phyloP scores from a whole-genome alignment of 352 stramenopile species.

The Globisporangium cederbergense region DNA sequence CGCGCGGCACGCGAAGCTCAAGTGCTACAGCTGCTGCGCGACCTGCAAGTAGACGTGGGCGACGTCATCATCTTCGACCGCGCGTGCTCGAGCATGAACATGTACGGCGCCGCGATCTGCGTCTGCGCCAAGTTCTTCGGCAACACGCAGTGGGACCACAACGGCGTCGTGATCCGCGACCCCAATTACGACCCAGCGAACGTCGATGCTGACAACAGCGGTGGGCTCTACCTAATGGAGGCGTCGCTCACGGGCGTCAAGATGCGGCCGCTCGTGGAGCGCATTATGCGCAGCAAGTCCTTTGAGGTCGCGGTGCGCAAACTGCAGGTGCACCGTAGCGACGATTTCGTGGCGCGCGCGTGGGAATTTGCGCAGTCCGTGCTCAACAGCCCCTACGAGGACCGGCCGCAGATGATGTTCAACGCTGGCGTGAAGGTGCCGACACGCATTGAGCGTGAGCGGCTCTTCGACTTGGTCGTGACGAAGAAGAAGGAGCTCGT shows the following conservation, averaged over 20 bases:
- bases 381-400: conserved; percentile 75
- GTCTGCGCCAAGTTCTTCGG: conserved; percentile 79
- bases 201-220: neutral
- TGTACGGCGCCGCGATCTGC: conserved; percentile 80
- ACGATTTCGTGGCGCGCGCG: conserved; percentile 55
- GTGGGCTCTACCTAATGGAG: conserved; percentile 70
- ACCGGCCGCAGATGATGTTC: conserved; percentile 66
- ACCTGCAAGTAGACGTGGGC: conserved; percentile 62
- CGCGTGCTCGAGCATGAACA: conserved; percentile 64
- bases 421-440: conserved; percentile 76
- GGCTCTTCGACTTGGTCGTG: conserved; percentile 68
- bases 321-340: conserved; percentile 62
- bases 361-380: conserved; percentile 57
- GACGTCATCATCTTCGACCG: conserved; percentile 85
- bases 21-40: conserved; percentile 43
- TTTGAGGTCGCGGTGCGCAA: conserved; percentile 69
- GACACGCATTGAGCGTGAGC: conserved; percentile 63
- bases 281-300: conserved; percentile 65
- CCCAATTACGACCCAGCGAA: conserved; percentile 20
- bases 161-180: conserved; percentile 70
- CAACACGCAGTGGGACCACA: conserved; percentile 84
- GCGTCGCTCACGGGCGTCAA: conserved; percentile 80
- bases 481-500: conserved; percentile 60
- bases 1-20: conserved; percentile 18
- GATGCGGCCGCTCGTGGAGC: conserved; percentile 74